These are phyloP conservation scores for Steccherinum ochraceum DNA, from an alignment of 768 basidiomycete genomes.

Conservation along the genomic window DNA sequence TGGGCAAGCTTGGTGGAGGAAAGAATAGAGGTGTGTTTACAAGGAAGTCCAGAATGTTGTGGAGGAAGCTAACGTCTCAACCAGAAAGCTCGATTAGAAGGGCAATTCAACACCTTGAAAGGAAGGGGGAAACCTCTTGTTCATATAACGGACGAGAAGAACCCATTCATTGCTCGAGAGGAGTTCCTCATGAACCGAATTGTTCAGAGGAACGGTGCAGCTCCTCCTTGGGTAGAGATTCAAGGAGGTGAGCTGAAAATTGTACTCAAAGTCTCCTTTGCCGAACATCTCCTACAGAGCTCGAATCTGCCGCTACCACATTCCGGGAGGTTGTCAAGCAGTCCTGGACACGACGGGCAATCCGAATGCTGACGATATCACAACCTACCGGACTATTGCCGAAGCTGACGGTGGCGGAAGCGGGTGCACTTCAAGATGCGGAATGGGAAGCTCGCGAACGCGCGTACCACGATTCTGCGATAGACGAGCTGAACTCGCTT, in stretches of 20 bases:
- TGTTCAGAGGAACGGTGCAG: constrained; percentile 73
- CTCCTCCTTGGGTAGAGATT: constrained; percentile 82
- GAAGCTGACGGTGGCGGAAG: constrained; percentile 26
- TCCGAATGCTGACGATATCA: constrained; percentile 49
- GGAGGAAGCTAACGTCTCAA: background rate
- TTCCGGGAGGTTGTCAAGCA: constrained; percentile 62
- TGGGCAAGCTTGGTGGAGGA: constrained; percentile 76
- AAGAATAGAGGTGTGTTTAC: constrained; percentile 56
- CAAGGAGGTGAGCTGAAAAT: constrained; percentile 66
- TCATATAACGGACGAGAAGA: constrained; percentile 38
- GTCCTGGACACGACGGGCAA: constrained; percentile 71
- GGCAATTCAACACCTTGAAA: constrained; percentile 65
- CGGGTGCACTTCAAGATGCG: constrained; percentile 46
- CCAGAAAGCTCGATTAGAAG: constrained; percentile 60
- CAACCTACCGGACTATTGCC: constrained; percentile 35
- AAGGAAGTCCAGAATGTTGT: background rate
- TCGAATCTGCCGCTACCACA: constrained; percentile 52
- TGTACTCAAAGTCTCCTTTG: no score
- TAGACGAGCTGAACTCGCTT: constrained; percentile 67
- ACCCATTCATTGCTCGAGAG: constrained; percentile 65
- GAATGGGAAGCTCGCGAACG: constrained; percentile 68
- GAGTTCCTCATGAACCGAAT: constrained; percentile 86
- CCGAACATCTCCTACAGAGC: constrained; percentile 46
- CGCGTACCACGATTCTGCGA: constrained; percentile 60
- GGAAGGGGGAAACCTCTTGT: constrained; percentile 55